Conservation (phyloP, 2,329 filamentous ascomycete species). For the Phialophora chinensis region DNA sequence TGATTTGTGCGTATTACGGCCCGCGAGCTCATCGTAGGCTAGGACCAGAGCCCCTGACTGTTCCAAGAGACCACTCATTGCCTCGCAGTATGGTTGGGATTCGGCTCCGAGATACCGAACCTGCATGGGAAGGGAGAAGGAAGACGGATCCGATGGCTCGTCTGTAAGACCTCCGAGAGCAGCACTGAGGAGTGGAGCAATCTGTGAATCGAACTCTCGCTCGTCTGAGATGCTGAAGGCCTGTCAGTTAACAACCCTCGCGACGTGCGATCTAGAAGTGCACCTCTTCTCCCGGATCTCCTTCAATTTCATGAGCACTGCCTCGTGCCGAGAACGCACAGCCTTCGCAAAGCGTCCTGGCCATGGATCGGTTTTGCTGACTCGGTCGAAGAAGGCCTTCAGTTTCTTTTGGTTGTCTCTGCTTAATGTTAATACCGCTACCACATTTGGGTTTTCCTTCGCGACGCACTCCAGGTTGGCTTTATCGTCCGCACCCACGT, state of each 20-base stretch:
- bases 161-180: conserved; percentile 24
- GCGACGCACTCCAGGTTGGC: not conserved
- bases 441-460: too few species aligned
- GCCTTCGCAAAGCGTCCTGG: conserved; percentile 21
- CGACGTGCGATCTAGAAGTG: not conserved
- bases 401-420: conserved; percentile 30
- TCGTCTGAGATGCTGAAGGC: conserved; percentile 17
- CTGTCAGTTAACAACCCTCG: not conserved
- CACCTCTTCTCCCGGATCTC: conserved; percentile 27
- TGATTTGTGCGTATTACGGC: conserved; percentile 11
- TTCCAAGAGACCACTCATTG: conserved; percentile 24
- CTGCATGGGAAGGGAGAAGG: conserved; percentile 11
- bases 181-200: conserved; percentile 24
- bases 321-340: conserved; percentile 20
- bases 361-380: conserved; percentile 32
- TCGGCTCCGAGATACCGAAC: conserved; percentile 29
- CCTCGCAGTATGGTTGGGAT: conserved; percentile 26
- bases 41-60: conserved; percentile 27
- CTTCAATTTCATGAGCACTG: conserved; percentile 19
- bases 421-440: not conserved
- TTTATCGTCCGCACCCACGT: not conserved
- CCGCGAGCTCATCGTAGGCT: conserved; percentile 27
- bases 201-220: conserved; percentile 23
- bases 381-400: conserved; percentile 27
- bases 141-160: conserved; percentile 1